A percentile compares a stretch with the other conserved stretches of the same genome.
These are phyloP conservation scores for Pyrenophora seminiperda DNA, from an alignment of 2,329 filamentous ascomycete genomes.

Conservation along the genomic window DNA sequence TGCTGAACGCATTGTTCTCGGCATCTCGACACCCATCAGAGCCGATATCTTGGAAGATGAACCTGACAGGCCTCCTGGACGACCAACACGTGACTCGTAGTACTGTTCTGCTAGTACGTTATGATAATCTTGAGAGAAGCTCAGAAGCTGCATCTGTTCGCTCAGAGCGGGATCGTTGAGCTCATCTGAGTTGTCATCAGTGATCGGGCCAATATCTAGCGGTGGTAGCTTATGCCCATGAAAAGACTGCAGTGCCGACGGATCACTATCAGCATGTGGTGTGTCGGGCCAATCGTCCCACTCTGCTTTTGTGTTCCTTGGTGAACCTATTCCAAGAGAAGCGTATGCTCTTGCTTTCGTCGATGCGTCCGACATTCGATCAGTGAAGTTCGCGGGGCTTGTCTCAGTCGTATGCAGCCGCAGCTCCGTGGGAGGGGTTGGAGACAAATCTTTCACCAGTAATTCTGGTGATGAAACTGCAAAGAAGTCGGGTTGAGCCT, in stretches of 20 bases:
- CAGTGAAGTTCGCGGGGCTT: constrained; percentile 9
- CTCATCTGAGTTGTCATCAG: constrained; percentile 22
- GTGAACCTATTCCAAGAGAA: constrained; percentile 23
- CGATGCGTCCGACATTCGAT: constrained; percentile 21
- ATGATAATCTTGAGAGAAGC: constrained; percentile 41
- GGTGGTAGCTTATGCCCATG: constrained; percentile 21
- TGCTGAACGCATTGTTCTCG: neutral
- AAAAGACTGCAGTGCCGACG: constrained; percentile 1
- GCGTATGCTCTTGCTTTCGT: constrained; percentile 33
- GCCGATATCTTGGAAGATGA: neutral
- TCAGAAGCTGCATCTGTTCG: constrained; percentile 29
- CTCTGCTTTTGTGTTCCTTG: constrained; percentile 11
- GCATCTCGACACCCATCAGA: neutral
- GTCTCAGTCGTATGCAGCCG: neutral
- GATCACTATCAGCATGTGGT: neutral
- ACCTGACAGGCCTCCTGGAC: neutral
- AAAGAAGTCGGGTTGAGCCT: neutral
- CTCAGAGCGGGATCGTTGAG: constrained; percentile 14
- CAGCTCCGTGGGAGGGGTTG: neutral
- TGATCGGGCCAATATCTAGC: constrained; percentile 16
- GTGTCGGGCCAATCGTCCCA: constrained; percentile 3
- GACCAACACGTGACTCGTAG: constrained; percentile 18
- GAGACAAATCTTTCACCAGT: neutral
- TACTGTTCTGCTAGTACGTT: constrained; percentile 33
- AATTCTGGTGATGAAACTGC: neutral